Percentiles rank a stretch among this genome's conserved stretches.
phyloP scores from a whole-genome alignment of 177 flowering plant species.

The Tripterygium wilfordii region DNA sequence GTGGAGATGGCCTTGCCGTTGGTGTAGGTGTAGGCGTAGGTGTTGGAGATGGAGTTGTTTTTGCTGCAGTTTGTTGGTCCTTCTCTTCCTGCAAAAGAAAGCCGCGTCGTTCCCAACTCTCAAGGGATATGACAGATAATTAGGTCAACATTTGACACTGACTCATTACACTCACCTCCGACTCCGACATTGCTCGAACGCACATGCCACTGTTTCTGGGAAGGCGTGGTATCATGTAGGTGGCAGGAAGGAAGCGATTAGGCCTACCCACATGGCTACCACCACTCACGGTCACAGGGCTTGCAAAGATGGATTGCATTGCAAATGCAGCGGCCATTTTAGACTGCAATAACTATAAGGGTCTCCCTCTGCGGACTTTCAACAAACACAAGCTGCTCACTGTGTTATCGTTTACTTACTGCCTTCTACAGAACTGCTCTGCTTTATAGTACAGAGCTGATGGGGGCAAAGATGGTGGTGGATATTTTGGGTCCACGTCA shows the following conservation, averaged over 20 bases:
- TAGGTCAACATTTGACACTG: too few species aligned
- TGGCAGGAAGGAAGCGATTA: slow-evolving; percentile 3
- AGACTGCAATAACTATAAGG: too few species aligned
- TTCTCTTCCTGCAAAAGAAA: slow-evolving; percentile 8
- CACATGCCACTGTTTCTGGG: slow-evolving; percentile 1
- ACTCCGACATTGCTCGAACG: slow-evolving; percentile 25
- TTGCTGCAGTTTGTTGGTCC: neutral
- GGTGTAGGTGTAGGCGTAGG: neutral
- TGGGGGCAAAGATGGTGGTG: slow-evolving; percentile 1
- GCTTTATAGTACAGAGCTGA: slow-evolving; percentile 1
- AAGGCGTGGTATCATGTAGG: neutral
- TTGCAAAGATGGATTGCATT: slow-evolving; percentile 21
- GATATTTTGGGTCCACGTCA: slow-evolving; percentile 22
- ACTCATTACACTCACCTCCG: too few species aligned
- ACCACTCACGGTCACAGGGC: slow-evolving; percentile 10
- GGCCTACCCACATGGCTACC: neutral
- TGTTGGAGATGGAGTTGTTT: too few species aligned
- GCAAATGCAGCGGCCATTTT: slow-evolving; percentile 20
- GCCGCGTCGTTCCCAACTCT: too few species aligned
- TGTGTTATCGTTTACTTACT: too few species aligned
- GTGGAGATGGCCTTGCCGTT: too few species aligned
- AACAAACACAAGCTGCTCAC: too few species aligned
- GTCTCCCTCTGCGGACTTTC: too few species aligned
- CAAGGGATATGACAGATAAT: too few species aligned
- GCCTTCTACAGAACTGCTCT: neutral